These are phyloP conservation scores for Aspergillus nomiae DNA, from an alignment of 2,329 filamentous ascomycete species.

Conservation along the genomic window DNA sequence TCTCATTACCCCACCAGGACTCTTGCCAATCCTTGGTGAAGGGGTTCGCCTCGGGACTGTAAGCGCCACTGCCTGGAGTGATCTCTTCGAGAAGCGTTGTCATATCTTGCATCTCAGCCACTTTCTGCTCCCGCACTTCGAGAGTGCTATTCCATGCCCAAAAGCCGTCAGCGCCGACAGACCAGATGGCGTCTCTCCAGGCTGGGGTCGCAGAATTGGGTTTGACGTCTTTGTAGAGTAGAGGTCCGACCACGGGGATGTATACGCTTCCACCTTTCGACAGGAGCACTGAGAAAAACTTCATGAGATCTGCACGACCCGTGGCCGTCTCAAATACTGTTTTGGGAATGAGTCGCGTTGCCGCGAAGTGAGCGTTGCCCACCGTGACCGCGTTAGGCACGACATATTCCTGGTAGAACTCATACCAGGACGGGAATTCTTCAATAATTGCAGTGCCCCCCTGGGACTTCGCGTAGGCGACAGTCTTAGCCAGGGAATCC, in stretches of 20 bases:
- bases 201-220: conserved; percentile 19
- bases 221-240: conserved; percentile 18
- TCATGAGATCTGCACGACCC: conserved; percentile 16
- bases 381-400: conserved; percentile 19
- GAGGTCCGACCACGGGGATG: conserved; percentile 18
- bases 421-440: conserved; percentile 20
- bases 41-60: conserved; percentile 21
- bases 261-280: conserved; percentile 14
- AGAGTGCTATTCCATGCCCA: conserved; percentile 21
- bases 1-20: conserved; percentile 20
- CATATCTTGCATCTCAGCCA: conserved; percentile 13
- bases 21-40: conserved; percentile 21
- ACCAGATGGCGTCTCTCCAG: conserved; percentile 22
- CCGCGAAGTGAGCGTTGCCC: conserved; percentile 18
- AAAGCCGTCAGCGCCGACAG: conserved; percentile 13
- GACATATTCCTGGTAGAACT: conserved; percentile 21
- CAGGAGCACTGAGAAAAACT: conserved; percentile 11
- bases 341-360: conserved; percentile 21
- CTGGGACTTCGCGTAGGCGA: conserved; percentile 14
- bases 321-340: conserved; percentile 16
- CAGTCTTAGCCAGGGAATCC: conserved; percentile 12
- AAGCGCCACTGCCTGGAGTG: conserved; percentile 21
- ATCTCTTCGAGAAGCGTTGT: conserved; percentile 14
- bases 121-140: conserved; percentile 7
- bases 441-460: conserved; percentile 17